A percentile compares a stretch with the other conserved stretches of the same genome.
Evolutionary conservation across 345 rosid species (phyloP).

Genomic region (Hirschfeldia incana): DNA sequence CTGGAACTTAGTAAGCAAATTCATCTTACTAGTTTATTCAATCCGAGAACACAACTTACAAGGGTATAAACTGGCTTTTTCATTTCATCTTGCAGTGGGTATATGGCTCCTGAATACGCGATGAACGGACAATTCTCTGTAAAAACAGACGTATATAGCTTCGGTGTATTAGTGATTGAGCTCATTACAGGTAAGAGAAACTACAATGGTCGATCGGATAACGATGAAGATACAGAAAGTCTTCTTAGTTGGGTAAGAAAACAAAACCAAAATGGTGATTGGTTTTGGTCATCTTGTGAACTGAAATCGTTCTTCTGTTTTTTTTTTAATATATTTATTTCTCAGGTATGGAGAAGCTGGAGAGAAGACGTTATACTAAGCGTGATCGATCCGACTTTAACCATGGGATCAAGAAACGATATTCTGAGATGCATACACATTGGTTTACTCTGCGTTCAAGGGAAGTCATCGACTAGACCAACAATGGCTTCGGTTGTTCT

Average conservation of each 20-base stretch:
- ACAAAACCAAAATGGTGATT: neutral
- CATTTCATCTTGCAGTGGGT: conserved; percentile 17
- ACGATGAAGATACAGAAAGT: conserved; percentile 25
- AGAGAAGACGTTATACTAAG: conserved; percentile 38
- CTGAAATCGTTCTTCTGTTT: neutral
- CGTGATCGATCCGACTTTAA: conserved; percentile 44
- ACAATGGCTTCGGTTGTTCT: conserved; percentile 48
- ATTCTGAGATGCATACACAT: conserved; percentile 55
- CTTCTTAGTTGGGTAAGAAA: conserved; percentile 35
- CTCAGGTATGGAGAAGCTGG: conserved; percentile 61
- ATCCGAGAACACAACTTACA: neutral
- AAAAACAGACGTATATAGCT: conserved; percentile 33
- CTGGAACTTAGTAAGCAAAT: conserved; percentile 49
- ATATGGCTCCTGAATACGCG: conserved; percentile 39
- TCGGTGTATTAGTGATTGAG: conserved; percentile 33
- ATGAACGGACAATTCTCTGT: conserved; percentile 38
- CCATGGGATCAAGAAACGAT: conserved; percentile 31
- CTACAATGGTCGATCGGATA: conserved; percentile 9
- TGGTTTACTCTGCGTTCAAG: conserved; percentile 59
- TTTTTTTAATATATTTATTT: neutral
- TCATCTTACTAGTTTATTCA: neutral
- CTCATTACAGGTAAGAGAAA: conserved; percentile 30
- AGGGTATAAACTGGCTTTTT: no score
- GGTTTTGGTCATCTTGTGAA: neutral
- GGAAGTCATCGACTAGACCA: conserved; percentile 42